Evolutionary conservation across 2,329 filamentous ascomycete species (phyloP).

Genomic region (Verticillium longisporum): DNA sequence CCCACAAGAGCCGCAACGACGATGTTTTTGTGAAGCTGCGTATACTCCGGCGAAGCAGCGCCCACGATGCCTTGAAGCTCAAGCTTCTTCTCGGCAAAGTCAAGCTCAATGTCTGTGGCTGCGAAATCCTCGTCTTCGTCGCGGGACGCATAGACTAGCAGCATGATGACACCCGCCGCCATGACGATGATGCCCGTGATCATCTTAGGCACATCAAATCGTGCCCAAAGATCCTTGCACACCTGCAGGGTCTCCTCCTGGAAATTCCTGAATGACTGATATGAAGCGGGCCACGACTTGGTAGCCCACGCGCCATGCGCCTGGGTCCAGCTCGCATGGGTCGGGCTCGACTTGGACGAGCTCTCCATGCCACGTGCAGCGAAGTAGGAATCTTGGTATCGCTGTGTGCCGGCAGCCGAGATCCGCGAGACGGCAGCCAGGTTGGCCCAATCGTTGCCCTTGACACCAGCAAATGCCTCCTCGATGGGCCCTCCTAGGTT

Average conservation of each 20-base stretch:
- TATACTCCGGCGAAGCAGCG: slow-evolving; percentile 22
- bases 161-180: slow-evolving; percentile 56
- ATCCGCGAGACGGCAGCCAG: slow-evolving; percentile 71
- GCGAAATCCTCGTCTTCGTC: slow-evolving; percentile 48
- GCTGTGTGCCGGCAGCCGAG: slow-evolving; percentile 76
- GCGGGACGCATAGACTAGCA: slow-evolving; percentile 66
- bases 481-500: slow-evolving; percentile 90
- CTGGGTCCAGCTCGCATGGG: slow-evolving; percentile 39
- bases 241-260: slow-evolving; percentile 71
- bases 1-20: slow-evolving; percentile 28
- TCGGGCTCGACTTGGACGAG: slow-evolving; percentile 29
- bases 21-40: slow-evolving; percentile 30
- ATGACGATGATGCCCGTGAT: slow-evolving; percentile 68
- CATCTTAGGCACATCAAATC: slow-evolving; percentile 87
- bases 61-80: slow-evolving; percentile 36
- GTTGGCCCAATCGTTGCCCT: slow-evolving; percentile 66
- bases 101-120: slow-evolving; percentile 47
- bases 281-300: slow-evolving; percentile 33
- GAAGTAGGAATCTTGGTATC: slow-evolving; percentile 83
- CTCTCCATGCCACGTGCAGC: slow-evolving; percentile 62
- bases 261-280: slow-evolving; percentile 61
- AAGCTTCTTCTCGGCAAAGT: slow-evolving; percentile 50
- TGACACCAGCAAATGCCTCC: slow-evolving; percentile 74
- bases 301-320: slow-evolving; percentile 32
- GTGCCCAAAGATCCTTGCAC: slow-evolving; percentile 83